These are phyloP conservation scores for Chaetomiaceae sp. DNA, from an alignment of 2,329 filamentous ascomycete genomes.

Conservation along the genomic window DNA sequence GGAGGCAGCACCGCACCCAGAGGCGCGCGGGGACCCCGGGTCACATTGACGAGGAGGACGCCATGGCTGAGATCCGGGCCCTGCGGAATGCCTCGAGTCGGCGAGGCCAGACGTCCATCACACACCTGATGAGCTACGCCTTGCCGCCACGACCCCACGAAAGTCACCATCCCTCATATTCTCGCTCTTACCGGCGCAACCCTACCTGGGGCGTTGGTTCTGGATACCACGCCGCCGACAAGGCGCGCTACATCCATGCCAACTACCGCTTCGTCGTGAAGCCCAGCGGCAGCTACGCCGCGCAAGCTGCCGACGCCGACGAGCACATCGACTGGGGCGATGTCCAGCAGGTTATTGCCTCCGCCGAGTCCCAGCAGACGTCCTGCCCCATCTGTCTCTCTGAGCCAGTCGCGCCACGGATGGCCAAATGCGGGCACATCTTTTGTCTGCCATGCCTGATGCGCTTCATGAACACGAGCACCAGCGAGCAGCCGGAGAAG, in stretches of 20 bases:
- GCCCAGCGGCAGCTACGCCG: conserved; percentile 70
- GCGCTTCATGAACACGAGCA: conserved; percentile 85
- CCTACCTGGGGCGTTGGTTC: conserved; percentile 81
- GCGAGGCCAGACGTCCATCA: conserved; percentile 93
- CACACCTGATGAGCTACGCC: conserved; percentile 89
- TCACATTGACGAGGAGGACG: conserved; percentile 67
- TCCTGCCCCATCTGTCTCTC: conserved; percentile 94
- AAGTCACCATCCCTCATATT: conserved; percentile 43
- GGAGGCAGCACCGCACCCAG: conserved; percentile 79
- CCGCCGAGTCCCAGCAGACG: conserved; percentile 77
- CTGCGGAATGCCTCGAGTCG: conserved; percentile 57
- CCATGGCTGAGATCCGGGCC: conserved; percentile 69
- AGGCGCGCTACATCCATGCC: conserved; percentile 83
- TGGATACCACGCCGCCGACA: conserved; percentile 84
- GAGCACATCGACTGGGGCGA: conserved; percentile 84
- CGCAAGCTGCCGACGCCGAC: conserved; percentile 80
- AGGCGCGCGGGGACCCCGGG: conserved; percentile 53
- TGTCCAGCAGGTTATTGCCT: conserved; percentile 86
- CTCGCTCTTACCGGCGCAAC: conserved; percentile 59
- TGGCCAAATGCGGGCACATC: conserved; percentile 96
- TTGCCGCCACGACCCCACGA: conserved; percentile 67
- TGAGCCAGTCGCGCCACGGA: conserved; percentile 84
- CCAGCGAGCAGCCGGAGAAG: conserved; percentile 47
- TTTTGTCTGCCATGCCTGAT: conserved; percentile 92
- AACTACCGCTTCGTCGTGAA: conserved; percentile 97